Conservation (phyloP, 2,329 filamentous ascomycete species). For the Aspergillus pseudoviridinutans region DNA sequence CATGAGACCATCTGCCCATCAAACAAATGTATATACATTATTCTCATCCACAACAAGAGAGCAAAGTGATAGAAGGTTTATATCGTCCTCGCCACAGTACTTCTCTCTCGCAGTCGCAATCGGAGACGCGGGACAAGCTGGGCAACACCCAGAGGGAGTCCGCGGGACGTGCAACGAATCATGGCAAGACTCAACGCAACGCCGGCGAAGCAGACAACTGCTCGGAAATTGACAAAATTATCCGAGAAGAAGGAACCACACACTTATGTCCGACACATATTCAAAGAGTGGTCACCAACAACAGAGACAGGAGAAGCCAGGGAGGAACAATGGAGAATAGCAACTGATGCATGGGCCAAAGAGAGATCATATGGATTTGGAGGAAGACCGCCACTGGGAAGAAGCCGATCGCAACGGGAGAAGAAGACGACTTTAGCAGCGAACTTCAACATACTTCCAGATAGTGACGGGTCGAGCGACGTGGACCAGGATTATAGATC, state of each 20-base stretch:
- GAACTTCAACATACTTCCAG: constrained; percentile 30
- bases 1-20: neutral
- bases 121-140: neutral
- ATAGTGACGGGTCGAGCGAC: constrained; percentile 19
- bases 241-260: neutral
- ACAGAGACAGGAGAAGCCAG: constrained; percentile 1
- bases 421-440: constrained; percentile 13
- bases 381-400: constrained; percentile 8
- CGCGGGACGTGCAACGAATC: neutral
- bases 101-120: neutral
- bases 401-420: constrained; percentile 16
- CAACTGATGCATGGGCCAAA: constrained; percentile 6
- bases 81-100: neutral
- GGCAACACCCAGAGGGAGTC: neutral
- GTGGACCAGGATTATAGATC: constrained; percentile 8
- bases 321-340: constrained; percentile 9
- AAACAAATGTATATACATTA: neutral
- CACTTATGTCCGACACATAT: neutral
- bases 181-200: constrained; percentile 15
- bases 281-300: neutral
- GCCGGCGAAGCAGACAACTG: neutral
- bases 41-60: neutral
- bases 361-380: constrained; percentile 1
- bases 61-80: neutral
- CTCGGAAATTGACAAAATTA: neutral